Percentiles rank a stretch among this genome's conserved stretches.
These are phyloP conservation scores for Cladosporium cucumerinum DNA, from an alignment of 2,329 filamentous ascomycete species.

Conservation along the genomic window DNA sequence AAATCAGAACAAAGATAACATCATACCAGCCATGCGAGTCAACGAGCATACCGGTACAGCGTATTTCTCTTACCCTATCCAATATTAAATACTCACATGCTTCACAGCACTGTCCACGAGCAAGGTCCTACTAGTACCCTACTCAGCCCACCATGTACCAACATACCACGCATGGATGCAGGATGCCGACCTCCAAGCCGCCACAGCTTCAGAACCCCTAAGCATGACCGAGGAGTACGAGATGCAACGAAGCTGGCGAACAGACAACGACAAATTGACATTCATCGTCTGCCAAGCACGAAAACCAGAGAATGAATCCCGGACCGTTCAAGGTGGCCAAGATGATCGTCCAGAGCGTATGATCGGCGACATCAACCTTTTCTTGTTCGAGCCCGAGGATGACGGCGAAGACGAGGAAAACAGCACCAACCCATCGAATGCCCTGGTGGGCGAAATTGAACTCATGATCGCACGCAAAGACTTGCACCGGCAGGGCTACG, in stretches of 20 bases:
- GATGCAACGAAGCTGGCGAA: slow-evolving; percentile 87
- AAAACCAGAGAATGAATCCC: background rate
- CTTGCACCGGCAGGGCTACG: slow-evolving; percentile 62
- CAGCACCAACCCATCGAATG: background rate
- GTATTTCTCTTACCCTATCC: background rate
- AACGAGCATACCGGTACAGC: slow-evolving; percentile 40
- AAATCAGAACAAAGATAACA: background rate
- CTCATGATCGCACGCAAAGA: slow-evolving; percentile 72
- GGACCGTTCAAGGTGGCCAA: slow-evolving; percentile 26
- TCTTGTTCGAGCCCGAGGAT: slow-evolving; percentile 59
- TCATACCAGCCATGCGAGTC: slow-evolving; percentile 35
- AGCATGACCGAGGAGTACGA: slow-evolving; percentile 77
- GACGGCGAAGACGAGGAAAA: slow-evolving; percentile 34
- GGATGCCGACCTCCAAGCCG: slow-evolving; percentile 73
- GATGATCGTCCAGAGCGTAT: slow-evolving; percentile 53
- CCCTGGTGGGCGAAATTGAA: slow-evolving; percentile 69
- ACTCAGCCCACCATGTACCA: slow-evolving; percentile 74
- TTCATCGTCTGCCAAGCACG: slow-evolving; percentile 71
- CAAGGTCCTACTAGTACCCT: slow-evolving; percentile 74
- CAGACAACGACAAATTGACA: slow-evolving; percentile 80
- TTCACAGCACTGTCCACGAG: slow-evolving; percentile 46
- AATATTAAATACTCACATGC: background rate
- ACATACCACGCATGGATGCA: slow-evolving; percentile 92
- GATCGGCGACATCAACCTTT: slow-evolving; percentile 60
- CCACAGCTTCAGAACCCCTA: slow-evolving; percentile 84